These are phyloP conservation scores for Agastache rugosa DNA, from an alignment of 257 asterid species.

Conservation along the genomic window DNA sequence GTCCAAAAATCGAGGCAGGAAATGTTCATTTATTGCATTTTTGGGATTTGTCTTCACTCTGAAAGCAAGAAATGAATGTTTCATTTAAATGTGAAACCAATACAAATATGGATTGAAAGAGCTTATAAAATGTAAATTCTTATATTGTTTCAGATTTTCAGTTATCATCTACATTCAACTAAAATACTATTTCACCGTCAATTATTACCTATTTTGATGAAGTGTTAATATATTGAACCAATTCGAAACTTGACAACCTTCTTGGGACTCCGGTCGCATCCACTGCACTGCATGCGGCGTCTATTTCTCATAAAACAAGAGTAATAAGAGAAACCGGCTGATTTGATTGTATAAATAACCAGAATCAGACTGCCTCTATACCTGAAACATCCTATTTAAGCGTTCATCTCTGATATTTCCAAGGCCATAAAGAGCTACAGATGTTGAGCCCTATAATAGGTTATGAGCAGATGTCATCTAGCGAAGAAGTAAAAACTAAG, in stretches of 20 bases:
- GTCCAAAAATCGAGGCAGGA: conserved; percentile 94
- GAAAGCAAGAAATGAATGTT: conserved; percentile 41
- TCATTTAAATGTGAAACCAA: conserved; percentile 23
- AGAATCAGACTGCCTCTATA: conserved; percentile 40
- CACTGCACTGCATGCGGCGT: conserved; percentile 99
- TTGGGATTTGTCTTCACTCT: conserved; percentile 97
- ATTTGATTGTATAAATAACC: conserved; percentile 29
- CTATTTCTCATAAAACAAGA: conserved; percentile 54
- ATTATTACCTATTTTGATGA: conserved; percentile 88
- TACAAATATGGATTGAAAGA: conserved; percentile 10
- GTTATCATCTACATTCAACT: conserved; percentile 30
- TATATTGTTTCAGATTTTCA: not conserved
- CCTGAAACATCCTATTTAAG: conserved; percentile 98
- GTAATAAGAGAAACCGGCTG: conserved; percentile 27
- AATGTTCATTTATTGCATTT: conserved; percentile 98
- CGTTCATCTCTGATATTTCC: conserved; percentile 99
- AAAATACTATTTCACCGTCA: conserved; percentile 19
- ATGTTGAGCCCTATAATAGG: conserved; percentile 80
- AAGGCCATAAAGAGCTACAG: conserved; percentile 95
- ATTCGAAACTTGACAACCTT: conserved; percentile 81
- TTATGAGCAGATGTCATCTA: conserved; percentile 29
- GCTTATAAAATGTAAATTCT: conserved; percentile 22
- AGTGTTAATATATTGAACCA: conserved; percentile 97
- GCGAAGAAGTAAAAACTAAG: conserved; percentile 10
- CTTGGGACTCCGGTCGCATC: conserved; percentile 98